These are phyloP conservation scores for Chlorella variabilis DNA, from an alignment of 163 green algal species.

Conservation along the genomic window DNA sequence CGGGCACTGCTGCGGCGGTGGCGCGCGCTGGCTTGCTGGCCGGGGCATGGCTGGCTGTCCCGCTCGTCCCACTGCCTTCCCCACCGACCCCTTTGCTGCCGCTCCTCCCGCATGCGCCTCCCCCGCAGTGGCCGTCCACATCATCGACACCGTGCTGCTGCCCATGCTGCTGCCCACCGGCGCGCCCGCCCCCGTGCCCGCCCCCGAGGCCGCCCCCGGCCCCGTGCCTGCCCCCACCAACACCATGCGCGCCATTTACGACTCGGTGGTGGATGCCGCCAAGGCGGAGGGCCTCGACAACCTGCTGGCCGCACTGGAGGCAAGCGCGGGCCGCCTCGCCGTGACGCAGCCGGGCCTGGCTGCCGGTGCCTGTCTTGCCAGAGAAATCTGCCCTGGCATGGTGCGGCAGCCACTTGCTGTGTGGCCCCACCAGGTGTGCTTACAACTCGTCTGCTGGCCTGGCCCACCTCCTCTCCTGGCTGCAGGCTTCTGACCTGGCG, in stretches of 20 bases:
- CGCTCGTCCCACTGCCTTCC: too few species aligned
- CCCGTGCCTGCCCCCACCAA: neutral
- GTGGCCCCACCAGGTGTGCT: too few species aligned
- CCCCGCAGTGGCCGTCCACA: conserved; percentile 14
- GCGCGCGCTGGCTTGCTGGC: too few species aligned
- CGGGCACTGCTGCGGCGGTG: too few species aligned
- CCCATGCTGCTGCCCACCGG: neutral
- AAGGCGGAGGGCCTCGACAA: neutral
- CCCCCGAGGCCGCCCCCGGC: neutral
- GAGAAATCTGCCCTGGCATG: too few species aligned
- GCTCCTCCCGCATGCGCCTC: neutral
- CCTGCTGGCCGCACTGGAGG: neutral
- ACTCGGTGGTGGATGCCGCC: neutral
- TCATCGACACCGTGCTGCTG: conserved; percentile 24
- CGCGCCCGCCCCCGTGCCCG: neutral
- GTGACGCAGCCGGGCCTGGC: too few species aligned
- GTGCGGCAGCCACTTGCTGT: too few species aligned
- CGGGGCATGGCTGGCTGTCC: too few species aligned
- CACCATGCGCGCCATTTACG: neutral
- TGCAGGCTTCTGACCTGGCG: neutral
- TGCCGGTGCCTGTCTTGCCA: too few species aligned
- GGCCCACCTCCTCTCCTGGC: too few species aligned
- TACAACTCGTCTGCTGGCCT: too few species aligned
- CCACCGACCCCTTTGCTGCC: neutral
- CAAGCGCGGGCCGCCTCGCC: too few species aligned